A percentile compares a stretch with the other conserved stretches of the same genome.
These are phyloP conservation scores for Picea mariana DNA, from an alignment of 83 land plant genomes.

Conservation along the genomic window DNA sequence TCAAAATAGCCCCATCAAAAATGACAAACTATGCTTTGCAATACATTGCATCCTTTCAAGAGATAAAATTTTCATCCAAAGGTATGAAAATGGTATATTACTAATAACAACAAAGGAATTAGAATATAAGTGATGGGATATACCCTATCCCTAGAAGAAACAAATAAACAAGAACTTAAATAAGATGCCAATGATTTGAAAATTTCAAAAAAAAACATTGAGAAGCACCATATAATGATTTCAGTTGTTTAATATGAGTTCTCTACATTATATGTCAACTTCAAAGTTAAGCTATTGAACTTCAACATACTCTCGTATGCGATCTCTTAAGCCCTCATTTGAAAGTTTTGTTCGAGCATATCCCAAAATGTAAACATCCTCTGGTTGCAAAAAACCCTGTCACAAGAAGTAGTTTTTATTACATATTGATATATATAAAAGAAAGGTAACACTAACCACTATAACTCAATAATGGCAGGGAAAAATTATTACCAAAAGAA, in stretches of 20 bases:
- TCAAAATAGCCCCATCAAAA: no score
- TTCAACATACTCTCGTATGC: slow-evolving; percentile 74
- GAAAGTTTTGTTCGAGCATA: slow-evolving; percentile 89
- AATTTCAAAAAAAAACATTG: background rate
- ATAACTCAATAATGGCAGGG: background rate
- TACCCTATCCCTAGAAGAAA: background rate
- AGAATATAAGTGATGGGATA: background rate
- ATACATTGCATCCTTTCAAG: no score
- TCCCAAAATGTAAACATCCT: slow-evolving; percentile 86
- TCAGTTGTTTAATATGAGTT: background rate
- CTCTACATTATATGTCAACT: background rate
- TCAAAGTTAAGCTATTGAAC: background rate
- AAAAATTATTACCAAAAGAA: background rate
- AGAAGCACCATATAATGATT: background rate
- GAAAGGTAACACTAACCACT: background rate
- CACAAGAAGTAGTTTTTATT: background rate
- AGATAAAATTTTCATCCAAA: no score
- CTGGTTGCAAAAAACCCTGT: slow-evolving; percentile 81
- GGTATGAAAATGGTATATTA: no score
- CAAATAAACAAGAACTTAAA: background rate
- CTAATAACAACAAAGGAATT: background rate
- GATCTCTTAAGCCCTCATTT: slow-evolving; percentile 67
- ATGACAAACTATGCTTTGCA: no score
- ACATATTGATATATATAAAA: background rate
- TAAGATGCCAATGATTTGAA: background rate